Base-by-base conservation (phyloP, 1,284 basidiomycete genomes). In the Trichosporon sp. region DNA sequence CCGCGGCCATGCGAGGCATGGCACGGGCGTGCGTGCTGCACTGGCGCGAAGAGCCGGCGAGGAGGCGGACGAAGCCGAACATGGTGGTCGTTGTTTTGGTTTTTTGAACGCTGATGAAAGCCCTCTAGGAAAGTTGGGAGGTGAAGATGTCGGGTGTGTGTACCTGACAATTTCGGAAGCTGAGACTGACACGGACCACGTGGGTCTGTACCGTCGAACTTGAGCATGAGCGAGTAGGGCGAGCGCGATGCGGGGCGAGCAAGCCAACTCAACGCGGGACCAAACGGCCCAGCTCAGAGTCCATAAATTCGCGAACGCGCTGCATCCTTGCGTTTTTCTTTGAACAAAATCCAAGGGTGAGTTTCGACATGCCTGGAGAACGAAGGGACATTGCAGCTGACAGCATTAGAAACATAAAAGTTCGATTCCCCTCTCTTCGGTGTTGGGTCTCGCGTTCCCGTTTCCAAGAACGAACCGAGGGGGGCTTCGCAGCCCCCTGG, bases 381-480 rank as follows among this genome's bases (percentile, higher is more conserved):
- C 32, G 8, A 5, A 16, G 5, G 58, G 19, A 29, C 27, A n/a
- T n/a, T 11, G 8, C 29, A 10, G 58, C 40, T 32, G 37, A 54
- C 3, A 21, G 25, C 19, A 46, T 4, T 62, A 74, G 73, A 74
- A 73, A 79, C 77, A 79, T 66, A 74, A 76, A 78, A 79, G 77
- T 79, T 79, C 77, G 76, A 78, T 71, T 71, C 72, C 70, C 69
- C 70, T 65, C 71, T 70, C 73, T 71, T 67, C 75, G 70, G 74
- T 78, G 71, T 69, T 69, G 68, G 70, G 72, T 72, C 64, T 77
- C 76, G 77, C 77, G 77, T 79, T 79, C 77, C 77, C 77, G 77
- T 79, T 74, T 74, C 73, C 76, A 67, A 79, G 69, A 78, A 61
- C 62, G 65, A 78, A 40, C 46, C 46, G 61, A 62, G 61, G 61